Percentiles rank a stretch among this genome's conserved stretches.
These are phyloP conservation scores for Coemansia sp. DNA, from an alignment of 192 early-diverging fungal genomes.

Conservation along the genomic window DNA sequence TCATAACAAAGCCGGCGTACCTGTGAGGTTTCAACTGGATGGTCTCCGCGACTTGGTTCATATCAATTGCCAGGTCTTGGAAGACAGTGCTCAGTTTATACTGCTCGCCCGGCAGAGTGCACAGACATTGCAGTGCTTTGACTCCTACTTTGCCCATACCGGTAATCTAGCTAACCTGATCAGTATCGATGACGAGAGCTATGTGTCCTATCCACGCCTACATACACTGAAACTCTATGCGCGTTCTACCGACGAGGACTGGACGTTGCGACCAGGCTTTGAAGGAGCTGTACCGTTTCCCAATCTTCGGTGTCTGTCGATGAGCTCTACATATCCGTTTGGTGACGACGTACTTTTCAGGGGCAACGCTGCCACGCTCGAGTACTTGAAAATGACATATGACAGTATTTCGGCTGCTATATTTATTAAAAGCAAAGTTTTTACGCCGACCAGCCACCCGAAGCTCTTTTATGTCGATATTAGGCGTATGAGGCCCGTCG, in stretches of 20 bases:
- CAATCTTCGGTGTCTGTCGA: background rate
- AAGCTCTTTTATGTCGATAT: background rate
- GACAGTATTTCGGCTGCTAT: background rate
- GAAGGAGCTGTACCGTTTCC: background rate
- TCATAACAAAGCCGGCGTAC: background rate
- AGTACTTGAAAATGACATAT: background rate
- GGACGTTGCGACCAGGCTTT: background rate
- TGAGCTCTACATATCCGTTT: background rate
- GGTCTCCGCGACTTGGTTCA: background rate
- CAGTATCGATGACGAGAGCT: background rate
- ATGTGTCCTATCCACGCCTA: background rate
- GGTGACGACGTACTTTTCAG: background rate
- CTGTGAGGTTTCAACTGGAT: background rate
- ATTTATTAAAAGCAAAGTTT: background rate
- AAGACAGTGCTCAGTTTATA: background rate
- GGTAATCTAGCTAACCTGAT: background rate
- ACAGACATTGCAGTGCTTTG: background rate
- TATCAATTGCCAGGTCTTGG: background rate
- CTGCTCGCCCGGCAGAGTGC: background rate
- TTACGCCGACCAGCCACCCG: slow-evolving; percentile 3
- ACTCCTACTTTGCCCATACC: background rate
- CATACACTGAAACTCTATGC: too few relatives aligned
- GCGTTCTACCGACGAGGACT: background rate
- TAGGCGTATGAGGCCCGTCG: fast-evolving
- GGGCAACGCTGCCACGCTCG: background rate